A percentile compares a stretch with the other conserved stretches of the same genome.
Conservation (phyloP, 2,329 filamentous ascomycete genomes). For the Teratosphaeria pseudoeucalypti region DNA sequence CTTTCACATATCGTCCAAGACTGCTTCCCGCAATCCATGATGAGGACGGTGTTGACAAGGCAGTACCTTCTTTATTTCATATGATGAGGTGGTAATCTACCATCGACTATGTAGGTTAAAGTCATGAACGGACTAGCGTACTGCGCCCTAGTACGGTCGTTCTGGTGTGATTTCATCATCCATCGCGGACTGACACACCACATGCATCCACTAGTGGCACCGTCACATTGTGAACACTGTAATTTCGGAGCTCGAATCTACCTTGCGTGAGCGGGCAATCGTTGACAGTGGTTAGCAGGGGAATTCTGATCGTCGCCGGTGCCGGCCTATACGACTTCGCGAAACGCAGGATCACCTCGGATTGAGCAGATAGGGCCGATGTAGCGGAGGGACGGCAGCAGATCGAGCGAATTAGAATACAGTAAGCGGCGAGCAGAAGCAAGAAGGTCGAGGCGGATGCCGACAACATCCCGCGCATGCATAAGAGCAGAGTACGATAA, state of each 20-base stretch:
- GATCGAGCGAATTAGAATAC: slow-evolving; percentile 14
- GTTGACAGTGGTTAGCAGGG: slow-evolving; percentile 50
- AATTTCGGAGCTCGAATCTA: slow-evolving; percentile 2
- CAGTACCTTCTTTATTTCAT: too few relatives aligned
- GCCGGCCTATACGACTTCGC: slow-evolving; percentile 92
- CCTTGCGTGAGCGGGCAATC: background rate
- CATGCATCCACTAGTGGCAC: background rate
- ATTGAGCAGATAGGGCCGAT: slow-evolving; percentile 63
- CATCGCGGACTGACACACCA: too few relatives aligned
- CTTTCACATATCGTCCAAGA: too few relatives aligned
- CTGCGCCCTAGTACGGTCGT: background rate
- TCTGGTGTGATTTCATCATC: background rate
- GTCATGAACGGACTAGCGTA: background rate
- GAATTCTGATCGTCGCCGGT: slow-evolving; percentile 74
- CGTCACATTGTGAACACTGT: slow-evolving; percentile 16
- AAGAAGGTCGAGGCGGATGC: slow-evolving; percentile 23
- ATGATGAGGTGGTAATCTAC: too few relatives aligned
- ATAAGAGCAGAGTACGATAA: slow-evolving; percentile 57
- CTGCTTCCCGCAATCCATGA: too few relatives aligned
- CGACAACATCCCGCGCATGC: slow-evolving; percentile 47
- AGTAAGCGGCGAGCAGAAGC: slow-evolving; percentile 12
- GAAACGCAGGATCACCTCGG: slow-evolving; percentile 86
- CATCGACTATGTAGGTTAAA: too few relatives aligned
- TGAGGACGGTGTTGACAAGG: too few relatives aligned
- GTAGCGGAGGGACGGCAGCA: slow-evolving; percentile 49